Base-by-base conservation (phyloP, 164 flowering plant genomes). In the Tinospora cordifolia region DNA sequence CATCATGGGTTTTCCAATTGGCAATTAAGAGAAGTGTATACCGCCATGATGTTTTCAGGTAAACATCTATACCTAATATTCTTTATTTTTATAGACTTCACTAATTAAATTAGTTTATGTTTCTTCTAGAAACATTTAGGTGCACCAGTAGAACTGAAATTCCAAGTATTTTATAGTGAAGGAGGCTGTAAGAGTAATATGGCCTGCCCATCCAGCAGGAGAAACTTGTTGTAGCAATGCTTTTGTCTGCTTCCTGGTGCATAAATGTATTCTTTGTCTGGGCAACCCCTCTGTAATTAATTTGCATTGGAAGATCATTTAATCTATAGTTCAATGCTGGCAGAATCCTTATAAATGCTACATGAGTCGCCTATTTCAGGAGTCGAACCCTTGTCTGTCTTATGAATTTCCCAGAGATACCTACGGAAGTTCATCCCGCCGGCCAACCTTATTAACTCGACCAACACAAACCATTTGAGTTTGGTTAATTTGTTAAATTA, bases 1-100 rank as follows among this genome's bases (percentile, higher is more conserved):
- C 99, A 40, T 85, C 93, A 44, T 94, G 95, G 97, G 80, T 94
- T 82, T 94, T 92, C 69, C 99, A 92, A 69, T 64, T 94, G 75
- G 99, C 97, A 63, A 79, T 92, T 38, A 88, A 82, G 80, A 90
- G 82, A 77, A 74, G 72, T 39, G 85, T 95, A 22, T 95, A 89
- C 75, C 85, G 77, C 27, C 83, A 80, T 72, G 81, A 86, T 77
- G 79, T 92, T 11, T 92, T 87, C 85, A 88, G 99, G 99, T 92
- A 78, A 22, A 41, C 62, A 46, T 38, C 60, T 9, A 46, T 59
- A 8, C 6, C 30, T 51, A 39, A 15, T 25, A 65, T 46, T 74
- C 51, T n/a, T 15, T 57, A 41, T 71, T 25, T 40, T 25, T 46
- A 19, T 6, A 11, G 24, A 21, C 25, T 27, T 27, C 24, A 60